phyloP scores from a whole-genome alignment of 1,284 basidiomycete species.

The Neotropicomus parvogracilis region DNA sequence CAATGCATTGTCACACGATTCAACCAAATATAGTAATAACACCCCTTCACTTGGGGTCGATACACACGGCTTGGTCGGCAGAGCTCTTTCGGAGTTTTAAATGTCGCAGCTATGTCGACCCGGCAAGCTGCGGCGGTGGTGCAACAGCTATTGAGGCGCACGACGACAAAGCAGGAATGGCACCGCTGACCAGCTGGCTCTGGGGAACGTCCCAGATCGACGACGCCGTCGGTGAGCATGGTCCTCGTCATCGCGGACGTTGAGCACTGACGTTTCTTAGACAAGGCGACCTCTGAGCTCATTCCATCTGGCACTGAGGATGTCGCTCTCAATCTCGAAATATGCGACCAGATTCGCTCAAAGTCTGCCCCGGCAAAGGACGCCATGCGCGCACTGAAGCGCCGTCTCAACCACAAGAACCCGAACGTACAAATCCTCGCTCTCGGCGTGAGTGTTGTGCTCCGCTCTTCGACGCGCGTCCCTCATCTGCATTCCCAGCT shows the following conservation, averaged over 20 bases:
- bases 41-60: not conserved
- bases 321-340: slow-evolving; percentile 91
- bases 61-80: slow-evolving; percentile 15
- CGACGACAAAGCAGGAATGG: slow-evolving; percentile 32
- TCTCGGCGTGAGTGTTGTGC: slow-evolving; percentile 60
- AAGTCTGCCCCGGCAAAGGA: slow-evolving; percentile 84
- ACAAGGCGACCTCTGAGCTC: slow-evolving; percentile 89
- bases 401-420: slow-evolving; percentile 89
- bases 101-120: slow-evolving; percentile 9
- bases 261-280: slow-evolving; percentile 36
- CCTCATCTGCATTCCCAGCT: slow-evolving; percentile 47
- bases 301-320: slow-evolving; percentile 81
- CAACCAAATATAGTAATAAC: not conserved
- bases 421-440: slow-evolving; percentile 92
- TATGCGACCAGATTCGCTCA: slow-evolving; percentile 94
- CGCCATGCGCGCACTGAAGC: slow-evolving; percentile 87
- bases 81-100: slow-evolving; percentile 24
- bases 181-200: slow-evolving; percentile 56
- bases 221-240: slow-evolving; percentile 64
- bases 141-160: slow-evolving; percentile 9
- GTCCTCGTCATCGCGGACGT: not conserved
- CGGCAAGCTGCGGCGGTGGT: slow-evolving; percentile 23
- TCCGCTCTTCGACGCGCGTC: slow-evolving; percentile 2
- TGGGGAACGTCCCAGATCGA: slow-evolving; percentile 77
- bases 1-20: slow-evolving; percentile 6